Percentiles rank a stretch among this genome's conserved stretches.
These are phyloP conservation scores for Cicer judaicum DNA, from an alignment of 306 rosid genomes.

Conservation along the genomic window DNA sequence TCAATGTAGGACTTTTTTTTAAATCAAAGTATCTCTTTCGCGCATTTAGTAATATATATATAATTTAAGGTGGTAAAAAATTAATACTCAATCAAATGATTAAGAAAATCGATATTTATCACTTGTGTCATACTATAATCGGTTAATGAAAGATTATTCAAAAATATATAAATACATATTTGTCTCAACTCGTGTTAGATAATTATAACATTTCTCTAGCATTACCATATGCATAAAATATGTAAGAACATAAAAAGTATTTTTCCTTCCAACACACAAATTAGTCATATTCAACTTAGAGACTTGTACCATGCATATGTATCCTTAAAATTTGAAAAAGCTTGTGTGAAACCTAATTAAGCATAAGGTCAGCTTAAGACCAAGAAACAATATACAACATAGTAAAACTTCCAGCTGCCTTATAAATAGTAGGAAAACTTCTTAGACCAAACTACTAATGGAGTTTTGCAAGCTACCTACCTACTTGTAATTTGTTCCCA, in stretches of 20 bases:
- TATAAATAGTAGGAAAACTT: constrained; percentile 24
- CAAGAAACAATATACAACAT: background rate
- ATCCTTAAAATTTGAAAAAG: constrained; percentile 1
- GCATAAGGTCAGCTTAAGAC: constrained; percentile 23
- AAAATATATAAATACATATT: no score
- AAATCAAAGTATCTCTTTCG: no score
- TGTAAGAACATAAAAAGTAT: no score
- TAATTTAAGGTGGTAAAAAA: no score
- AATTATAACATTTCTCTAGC: background rate
- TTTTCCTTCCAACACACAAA: background rate
- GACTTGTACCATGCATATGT: background rate
- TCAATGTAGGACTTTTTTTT: no score
- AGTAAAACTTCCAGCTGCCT: background rate
- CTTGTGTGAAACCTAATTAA: constrained; percentile 41
- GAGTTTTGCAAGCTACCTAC: constrained; percentile 26
- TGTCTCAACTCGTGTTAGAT: no score
- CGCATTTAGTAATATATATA: no score
- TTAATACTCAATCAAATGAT: no score
- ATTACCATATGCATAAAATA: background rate
- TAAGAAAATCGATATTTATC: no score
- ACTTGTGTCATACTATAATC: no score
- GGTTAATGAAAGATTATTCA: no score
- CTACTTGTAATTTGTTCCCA: background rate
- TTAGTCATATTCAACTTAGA: constrained; percentile 8
- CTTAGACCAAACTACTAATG: constrained; percentile 42